phyloP scores from a whole-genome alignment of 768 basidiomycete genomes.

The Imleria badia region DNA sequence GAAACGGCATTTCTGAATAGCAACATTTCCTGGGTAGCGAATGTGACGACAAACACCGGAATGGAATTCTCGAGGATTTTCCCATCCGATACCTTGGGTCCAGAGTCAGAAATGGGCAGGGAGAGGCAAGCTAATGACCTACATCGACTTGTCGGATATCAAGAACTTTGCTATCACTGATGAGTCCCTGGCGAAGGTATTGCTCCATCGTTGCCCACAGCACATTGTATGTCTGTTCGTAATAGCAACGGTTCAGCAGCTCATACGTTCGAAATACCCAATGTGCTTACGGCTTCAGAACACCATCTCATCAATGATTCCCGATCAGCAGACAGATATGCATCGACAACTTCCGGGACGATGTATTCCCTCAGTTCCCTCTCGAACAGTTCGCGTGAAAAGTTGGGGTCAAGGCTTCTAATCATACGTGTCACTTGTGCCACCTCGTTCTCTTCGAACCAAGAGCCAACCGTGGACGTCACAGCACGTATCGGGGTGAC shows the following conservation, averaged over 20 bases:
- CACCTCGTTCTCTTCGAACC: constrained; percentile 97
- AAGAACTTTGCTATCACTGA: constrained; percentile 91
- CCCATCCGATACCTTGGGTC: constrained; percentile 69
- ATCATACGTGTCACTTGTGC: constrained; percentile 91
- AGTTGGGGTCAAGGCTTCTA: constrained; percentile 84
- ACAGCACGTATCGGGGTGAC: constrained; percentile 78
- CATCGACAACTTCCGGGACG: constrained; percentile 96
- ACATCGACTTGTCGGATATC: constrained; percentile 99
- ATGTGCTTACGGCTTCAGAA: constrained; percentile 80
- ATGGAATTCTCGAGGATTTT: constrained; percentile 89
- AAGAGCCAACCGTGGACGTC: constrained; percentile 81
- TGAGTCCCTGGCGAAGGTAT: constrained; percentile 84
- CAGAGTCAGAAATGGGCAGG: constrained; percentile 1
- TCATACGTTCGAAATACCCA: not conserved
- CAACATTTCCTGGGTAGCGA: constrained; percentile 91
- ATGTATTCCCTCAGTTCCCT: constrained; percentile 95
- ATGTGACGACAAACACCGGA: constrained; percentile 89
- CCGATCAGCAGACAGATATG: constrained; percentile 87
- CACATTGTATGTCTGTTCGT: constrained; percentile 89
- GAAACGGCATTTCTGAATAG: constrained; percentile 90
- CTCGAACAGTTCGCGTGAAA: constrained; percentile 84
- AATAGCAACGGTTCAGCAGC: not conserved
- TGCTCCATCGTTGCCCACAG: constrained; percentile 97
- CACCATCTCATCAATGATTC: constrained; percentile 89
- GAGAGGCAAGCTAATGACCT: constrained; percentile 29